These are phyloP conservation scores for Desmodesmus armatus DNA, from an alignment of 139 green algal genomes.

Conservation along the genomic window DNA sequence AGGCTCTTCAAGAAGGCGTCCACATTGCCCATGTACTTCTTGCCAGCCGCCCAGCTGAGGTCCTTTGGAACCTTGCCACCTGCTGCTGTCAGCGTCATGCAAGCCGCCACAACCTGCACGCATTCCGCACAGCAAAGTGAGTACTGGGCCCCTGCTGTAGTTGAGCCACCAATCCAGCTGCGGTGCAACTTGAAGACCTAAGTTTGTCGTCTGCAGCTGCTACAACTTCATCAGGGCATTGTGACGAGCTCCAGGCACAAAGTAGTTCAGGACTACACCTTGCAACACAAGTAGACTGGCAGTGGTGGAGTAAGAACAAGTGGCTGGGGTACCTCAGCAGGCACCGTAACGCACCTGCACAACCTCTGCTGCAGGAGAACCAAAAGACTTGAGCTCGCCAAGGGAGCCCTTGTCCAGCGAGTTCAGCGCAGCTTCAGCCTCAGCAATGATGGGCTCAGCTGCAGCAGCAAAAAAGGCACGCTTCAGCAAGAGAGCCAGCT, in stretches of 20 bases:
- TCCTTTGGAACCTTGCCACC: slow-evolving; percentile 91
- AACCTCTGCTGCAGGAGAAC: slow-evolving; percentile 85
- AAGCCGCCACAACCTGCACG: slow-evolving; percentile 77
- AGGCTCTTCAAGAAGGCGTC: slow-evolving; percentile 90
- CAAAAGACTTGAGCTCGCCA: slow-evolving; percentile 93
- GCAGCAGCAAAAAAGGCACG: slow-evolving; percentile 40
- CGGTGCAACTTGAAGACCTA: no score
- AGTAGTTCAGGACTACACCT: not conserved
- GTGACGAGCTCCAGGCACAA: no score
- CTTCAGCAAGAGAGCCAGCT: no score
- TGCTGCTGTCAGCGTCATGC: slow-evolving; percentile 87
- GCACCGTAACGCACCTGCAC: slow-evolving; percentile 65
- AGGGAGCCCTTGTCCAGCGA: slow-evolving; percentile 90
- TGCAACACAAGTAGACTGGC: not conserved
- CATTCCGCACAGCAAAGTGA: no score
- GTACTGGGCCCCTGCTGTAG: no score
- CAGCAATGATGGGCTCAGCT: slow-evolving; percentile 89
- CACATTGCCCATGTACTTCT: slow-evolving; percentile 95
- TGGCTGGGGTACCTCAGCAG: not conserved
- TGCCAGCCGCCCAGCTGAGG: slow-evolving; percentile 84
- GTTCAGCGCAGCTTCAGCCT: slow-evolving; percentile 91
- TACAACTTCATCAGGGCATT: no score
- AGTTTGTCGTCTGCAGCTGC: no score
- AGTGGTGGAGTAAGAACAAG: not conserved
- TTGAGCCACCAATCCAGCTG: no score